A percentile compares a stretch with the other conserved stretches of the same genome.
These are phyloP conservation scores for Circinella minor DNA, from an alignment of 371 early-diverging fungal species.

Conservation along the genomic window DNA sequence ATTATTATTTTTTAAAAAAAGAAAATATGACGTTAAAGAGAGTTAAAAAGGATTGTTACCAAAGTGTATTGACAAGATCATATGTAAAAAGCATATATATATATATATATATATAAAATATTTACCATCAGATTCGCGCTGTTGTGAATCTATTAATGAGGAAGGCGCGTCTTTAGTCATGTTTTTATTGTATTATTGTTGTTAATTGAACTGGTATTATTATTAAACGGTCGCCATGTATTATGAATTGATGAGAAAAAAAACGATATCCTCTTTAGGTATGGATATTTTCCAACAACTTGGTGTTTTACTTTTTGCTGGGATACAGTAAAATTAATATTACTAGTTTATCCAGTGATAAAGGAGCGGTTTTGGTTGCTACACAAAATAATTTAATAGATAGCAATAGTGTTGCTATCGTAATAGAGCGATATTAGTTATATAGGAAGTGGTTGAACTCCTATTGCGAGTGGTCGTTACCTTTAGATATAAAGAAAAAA, in stretches of 20 bases:
- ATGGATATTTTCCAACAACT: neutral
- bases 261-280: neutral
- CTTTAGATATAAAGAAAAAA: no score
- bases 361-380: no score
- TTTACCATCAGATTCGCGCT: conserved; percentile 5
- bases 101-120: neutral
- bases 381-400: no score
- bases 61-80: neutral
- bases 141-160: neutral
- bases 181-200: neutral
- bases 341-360: no score
- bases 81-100: no score
- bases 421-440: no score
- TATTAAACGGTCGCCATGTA: conserved; percentile 2
- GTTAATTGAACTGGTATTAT: conserved; percentile 2
- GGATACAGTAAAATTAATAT: no score
- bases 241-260: neutral
- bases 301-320: neutral
- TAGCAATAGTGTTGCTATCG: no score
- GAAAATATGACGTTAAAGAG: neutral
- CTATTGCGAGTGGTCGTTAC: no score
- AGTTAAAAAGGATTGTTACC: neutral
- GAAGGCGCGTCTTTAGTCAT: conserved; percentile 1
- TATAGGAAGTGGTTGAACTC: no score
- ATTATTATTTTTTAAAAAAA: no score